phyloP scores from a whole-genome alignment of 805 yeast genomes.

The Ogataea chonburiensis region DNA sequence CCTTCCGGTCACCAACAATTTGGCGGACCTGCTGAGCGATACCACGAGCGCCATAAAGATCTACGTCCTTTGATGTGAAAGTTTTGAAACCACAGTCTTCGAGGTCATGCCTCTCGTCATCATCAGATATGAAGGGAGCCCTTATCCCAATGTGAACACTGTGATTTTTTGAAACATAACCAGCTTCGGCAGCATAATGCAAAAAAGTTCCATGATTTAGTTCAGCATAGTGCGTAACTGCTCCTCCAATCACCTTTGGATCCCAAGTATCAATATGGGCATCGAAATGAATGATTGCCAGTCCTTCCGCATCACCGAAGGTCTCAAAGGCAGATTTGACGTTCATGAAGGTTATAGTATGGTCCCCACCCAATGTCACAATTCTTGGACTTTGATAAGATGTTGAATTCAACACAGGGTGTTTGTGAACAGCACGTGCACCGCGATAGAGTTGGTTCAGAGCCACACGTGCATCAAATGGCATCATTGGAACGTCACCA shows the following conservation, averaged over 20 bases:
- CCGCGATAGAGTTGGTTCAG: conserved; percentile 56
- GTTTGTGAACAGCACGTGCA: conserved; percentile 46
- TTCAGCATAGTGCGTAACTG: conserved; percentile 52
- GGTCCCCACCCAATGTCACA: conserved; percentile 59
- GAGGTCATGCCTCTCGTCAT: conserved; percentile 43
- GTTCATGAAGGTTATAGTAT: conserved; percentile 50
- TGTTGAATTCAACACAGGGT: conserved; percentile 25
- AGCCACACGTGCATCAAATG: conserved; percentile 58
- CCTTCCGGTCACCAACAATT: conserved; percentile 40
- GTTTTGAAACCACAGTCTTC: conserved; percentile 47
- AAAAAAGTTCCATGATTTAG: conserved; percentile 67
- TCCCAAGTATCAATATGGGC: conserved; percentile 70
- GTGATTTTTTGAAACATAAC: conserved; percentile 47
- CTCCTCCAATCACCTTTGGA: conserved; percentile 63
- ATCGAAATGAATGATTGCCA: conserved; percentile 57
- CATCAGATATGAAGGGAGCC: conserved; percentile 50
- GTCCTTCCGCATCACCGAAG: conserved; percentile 40
- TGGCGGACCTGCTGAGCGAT: conserved; percentile 38
- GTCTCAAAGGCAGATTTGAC: conserved; percentile 47
- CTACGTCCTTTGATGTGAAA: conserved; percentile 48
- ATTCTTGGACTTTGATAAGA: conserved; percentile 32
- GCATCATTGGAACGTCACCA: conserved; percentile 61
- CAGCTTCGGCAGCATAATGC: conserved; percentile 69
- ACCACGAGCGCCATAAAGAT: conserved; percentile 36
- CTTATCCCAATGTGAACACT: conserved; percentile 64